Evolutionary conservation across 2,329 filamentous ascomycete genomes (phyloP).

Genomic region (Fusarium dimerum): DNA sequence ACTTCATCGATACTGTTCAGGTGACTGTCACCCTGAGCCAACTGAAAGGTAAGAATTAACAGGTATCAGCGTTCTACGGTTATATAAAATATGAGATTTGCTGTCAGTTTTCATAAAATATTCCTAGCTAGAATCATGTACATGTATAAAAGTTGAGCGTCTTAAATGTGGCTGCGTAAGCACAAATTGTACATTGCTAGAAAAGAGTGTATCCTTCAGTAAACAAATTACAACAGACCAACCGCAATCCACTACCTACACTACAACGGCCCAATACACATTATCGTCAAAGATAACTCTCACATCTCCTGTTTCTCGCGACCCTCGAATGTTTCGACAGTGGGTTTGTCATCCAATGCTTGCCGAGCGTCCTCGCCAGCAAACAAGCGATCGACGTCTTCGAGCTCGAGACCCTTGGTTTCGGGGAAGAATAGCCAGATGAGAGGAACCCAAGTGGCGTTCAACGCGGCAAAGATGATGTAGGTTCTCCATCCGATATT

Average conservation of each 20-base stretch:
- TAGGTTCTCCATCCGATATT: slow-evolving; percentile 53
- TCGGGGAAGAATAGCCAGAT: slow-evolving; percentile 51
- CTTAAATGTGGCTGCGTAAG: too few species aligned
- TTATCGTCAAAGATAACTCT: not conserved
- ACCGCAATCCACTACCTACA: not conserved
- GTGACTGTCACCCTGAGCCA: too few species aligned
- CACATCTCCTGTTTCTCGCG: not conserved
- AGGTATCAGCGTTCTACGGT: too few species aligned
- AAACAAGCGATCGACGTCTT: slow-evolving; percentile 44
- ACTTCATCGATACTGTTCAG: too few species aligned
- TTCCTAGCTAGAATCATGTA: too few species aligned
- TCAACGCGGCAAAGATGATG: slow-evolving; percentile 50
- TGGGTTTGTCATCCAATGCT: not conserved
- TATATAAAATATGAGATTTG: too few species aligned
- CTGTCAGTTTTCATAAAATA: too few species aligned
- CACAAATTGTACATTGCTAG: too few species aligned
- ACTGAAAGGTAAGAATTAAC: too few species aligned
- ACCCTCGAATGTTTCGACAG: not conserved
- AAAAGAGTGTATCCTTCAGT: too few species aligned
- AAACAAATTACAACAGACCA: not conserved
- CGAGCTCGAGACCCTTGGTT: slow-evolving; percentile 47
- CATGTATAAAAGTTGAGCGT: too few species aligned
- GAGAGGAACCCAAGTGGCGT: slow-evolving; percentile 15
- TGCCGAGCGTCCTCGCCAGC: not conserved
- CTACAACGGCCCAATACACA: not conserved